Conservation (phyloP, 2,329 filamentous ascomycete genomes). For the Aspergillus versicolor region DNA sequence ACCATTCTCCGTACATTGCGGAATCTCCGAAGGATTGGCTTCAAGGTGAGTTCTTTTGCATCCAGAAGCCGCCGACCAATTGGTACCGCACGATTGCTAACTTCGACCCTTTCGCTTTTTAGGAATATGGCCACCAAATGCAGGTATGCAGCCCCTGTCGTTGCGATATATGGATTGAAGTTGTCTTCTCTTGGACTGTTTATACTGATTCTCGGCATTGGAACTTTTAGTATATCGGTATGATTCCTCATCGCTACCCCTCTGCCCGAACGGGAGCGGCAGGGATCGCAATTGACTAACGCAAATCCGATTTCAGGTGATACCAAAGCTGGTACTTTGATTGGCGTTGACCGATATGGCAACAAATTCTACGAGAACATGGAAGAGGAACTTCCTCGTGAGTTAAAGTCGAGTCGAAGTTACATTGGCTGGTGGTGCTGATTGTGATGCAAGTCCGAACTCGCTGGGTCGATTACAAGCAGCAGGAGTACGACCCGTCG, state of each 20-base stretch:
- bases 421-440: constrained; percentile 15
- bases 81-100: constrained; percentile 35
- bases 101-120: constrained; percentile 23
- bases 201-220: constrained; percentile 22
- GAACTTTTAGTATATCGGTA: constrained; percentile 44
- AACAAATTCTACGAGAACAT: constrained; percentile 98
- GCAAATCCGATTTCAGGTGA: constrained; percentile 63
- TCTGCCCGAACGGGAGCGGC: background rate
- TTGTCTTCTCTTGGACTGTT: background rate
- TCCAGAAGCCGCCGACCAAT: constrained; percentile 12
- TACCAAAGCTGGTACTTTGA: constrained; percentile 86
- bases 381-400: constrained; percentile 84
- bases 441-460: constrained; percentile 67
- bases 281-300: constrained; percentile 21
- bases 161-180: constrained; percentile 1
- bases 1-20: constrained; percentile 80
- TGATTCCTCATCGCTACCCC: constrained; percentile 13
- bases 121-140: constrained; percentile 92
- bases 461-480: constrained; percentile 96
- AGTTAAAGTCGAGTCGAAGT: constrained; percentile 31
- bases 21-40: constrained; percentile 81
- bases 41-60: constrained; percentile 63
- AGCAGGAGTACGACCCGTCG: constrained; percentile 61
- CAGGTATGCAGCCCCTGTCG: constrained; percentile 58
- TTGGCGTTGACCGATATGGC: constrained; percentile 84